Evolutionary conservation across 768 basidiomycete species (phyloP).

Genomic region (Neoboletus magnificus): DNA sequence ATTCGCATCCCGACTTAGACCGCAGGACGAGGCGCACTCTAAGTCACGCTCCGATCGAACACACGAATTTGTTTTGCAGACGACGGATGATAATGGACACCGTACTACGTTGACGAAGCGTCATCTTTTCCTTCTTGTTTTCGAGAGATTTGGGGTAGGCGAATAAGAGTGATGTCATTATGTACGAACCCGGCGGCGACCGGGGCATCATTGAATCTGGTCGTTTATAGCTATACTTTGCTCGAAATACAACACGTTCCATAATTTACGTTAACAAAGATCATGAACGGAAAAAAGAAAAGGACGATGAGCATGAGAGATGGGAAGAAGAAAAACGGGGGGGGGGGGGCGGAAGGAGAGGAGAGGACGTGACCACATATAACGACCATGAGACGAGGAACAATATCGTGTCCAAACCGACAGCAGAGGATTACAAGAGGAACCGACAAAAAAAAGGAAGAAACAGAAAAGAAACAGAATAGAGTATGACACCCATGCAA

Average conservation of each 20-base stretch:
- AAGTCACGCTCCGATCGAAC: not conserved
- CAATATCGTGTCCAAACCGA: not conserved
- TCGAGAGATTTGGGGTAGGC: too few species aligned
- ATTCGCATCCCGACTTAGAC: conserved; percentile 12
- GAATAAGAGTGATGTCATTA: not conserved
- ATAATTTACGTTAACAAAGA: not conserved
- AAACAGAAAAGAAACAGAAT: not conserved
- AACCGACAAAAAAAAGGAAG: not conserved
- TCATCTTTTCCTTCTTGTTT: too few species aligned
- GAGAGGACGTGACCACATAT: not conserved
- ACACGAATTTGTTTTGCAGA: not conserved
- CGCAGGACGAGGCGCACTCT: conserved; percentile 18
- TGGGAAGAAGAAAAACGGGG: too few species aligned
- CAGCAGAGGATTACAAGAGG: not conserved
- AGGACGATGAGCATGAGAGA: not conserved
- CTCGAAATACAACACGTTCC: conserved; percentile 8
- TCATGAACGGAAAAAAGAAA: not conserved
- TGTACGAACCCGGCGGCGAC: not conserved
- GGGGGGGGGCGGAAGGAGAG: too few species aligned
- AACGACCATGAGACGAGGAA: not conserved
- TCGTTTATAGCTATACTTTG: not conserved
- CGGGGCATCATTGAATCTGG: not conserved
- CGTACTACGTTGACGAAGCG: not conserved
- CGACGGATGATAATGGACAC: too few species aligned
- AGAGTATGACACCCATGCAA: not conserved